These are phyloP conservation scores for Phytophthora sansomeana DNA, from an alignment of 352 stramenopile species.

Conservation along the genomic window DNA sequence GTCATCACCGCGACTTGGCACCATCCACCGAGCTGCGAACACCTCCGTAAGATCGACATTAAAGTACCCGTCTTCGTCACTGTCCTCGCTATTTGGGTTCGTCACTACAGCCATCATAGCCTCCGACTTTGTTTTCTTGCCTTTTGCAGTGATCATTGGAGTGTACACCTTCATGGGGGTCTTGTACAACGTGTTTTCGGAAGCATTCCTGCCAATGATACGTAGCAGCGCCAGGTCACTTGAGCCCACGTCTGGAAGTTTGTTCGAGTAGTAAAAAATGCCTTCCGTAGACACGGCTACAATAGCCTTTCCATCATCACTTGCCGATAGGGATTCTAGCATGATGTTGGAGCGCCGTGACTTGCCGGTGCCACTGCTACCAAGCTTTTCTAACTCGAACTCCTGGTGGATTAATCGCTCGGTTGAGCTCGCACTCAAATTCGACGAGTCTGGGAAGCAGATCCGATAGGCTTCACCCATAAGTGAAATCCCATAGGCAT, in stretches of 20 bases:
- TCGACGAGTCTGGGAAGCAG: conserved; percentile 47
- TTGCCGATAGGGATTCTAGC: conserved; percentile 72
- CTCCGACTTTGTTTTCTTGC: conserved; percentile 30
- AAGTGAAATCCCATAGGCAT: conserved; percentile 72
- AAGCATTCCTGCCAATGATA: conserved; percentile 78
- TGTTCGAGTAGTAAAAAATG: conserved; percentile 81
- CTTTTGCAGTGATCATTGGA: conserved; percentile 27
- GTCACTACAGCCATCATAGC: conserved; percentile 78
- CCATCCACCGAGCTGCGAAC: conserved; percentile 77
- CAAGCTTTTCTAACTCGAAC: conserved; percentile 77
- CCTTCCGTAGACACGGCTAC: conserved; percentile 73
- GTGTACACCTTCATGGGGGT: conserved; percentile 80
- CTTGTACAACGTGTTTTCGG: conserved; percentile 69
- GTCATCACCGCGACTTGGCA: conserved; percentile 54
- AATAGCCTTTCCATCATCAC: conserved; percentile 64
- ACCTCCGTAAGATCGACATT: conserved; percentile 76
- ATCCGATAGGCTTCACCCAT: conserved; percentile 76
- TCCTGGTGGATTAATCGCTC: conserved; percentile 45
- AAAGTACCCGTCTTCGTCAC: conserved; percentile 68
- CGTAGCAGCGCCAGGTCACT: conserved; percentile 38
- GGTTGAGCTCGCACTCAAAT: conserved; percentile 21
- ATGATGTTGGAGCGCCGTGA: conserved; percentile 77
- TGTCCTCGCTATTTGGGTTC: conserved; percentile 71
- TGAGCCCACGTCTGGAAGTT: conserved; percentile 34
- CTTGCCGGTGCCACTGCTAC: conserved; percentile 61